A percentile compares a stretch with the other conserved stretches of the same genome.
Conservation (phyloP, 2,329 filamentous ascomycete genomes). For the Sporothrix luriei region DNA sequence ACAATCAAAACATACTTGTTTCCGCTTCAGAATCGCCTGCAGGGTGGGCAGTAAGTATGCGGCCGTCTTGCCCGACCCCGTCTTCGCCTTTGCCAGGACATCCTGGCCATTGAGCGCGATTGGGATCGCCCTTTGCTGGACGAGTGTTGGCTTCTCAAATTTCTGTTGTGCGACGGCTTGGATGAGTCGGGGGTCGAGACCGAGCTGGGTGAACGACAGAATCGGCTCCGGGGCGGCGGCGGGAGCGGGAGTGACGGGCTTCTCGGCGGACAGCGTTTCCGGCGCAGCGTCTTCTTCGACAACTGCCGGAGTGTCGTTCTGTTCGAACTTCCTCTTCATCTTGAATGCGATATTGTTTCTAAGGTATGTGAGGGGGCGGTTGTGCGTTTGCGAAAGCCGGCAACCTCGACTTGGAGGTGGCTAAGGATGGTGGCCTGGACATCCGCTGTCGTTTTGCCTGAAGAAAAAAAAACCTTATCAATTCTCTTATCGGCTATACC, state of each 20-base stretch:
- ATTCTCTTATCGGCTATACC: conserved; percentile 28
- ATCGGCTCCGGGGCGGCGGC: conserved; percentile 41
- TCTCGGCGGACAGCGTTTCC: background rate
- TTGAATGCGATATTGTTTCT: conserved; percentile 13
- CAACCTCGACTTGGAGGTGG: background rate
- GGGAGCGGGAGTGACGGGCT: conserved; percentile 22
- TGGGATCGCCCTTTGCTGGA: conserved; percentile 86
- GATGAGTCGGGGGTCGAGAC: conserved; percentile 80
- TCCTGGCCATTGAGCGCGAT: conserved; percentile 84
- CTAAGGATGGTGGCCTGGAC: background rate
- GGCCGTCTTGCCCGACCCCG: conserved; percentile 96
- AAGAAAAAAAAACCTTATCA: conserved; percentile 32
- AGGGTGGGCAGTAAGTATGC: conserved; percentile 91
- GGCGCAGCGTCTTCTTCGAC: conserved; percentile 34
- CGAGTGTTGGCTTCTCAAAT: conserved; percentile 82
- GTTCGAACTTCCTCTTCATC: conserved; percentile 66
- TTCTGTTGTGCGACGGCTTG: conserved; percentile 83
- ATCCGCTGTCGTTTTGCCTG: conserved; percentile 6
- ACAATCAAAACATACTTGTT: conserved; percentile 46
- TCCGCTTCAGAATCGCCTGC: conserved; percentile 77
- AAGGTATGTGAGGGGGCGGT: background rate
- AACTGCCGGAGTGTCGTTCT: conserved; percentile 41
- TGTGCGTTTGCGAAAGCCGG: background rate
- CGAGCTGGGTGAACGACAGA: conserved; percentile 70
- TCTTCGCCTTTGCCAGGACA: conserved; percentile 88